Evolutionary conservation across 257 asterid genomes (phyloP), one percentile per base, ranked within the genome.

Genomic region (Perilla frutescens): DNA sequence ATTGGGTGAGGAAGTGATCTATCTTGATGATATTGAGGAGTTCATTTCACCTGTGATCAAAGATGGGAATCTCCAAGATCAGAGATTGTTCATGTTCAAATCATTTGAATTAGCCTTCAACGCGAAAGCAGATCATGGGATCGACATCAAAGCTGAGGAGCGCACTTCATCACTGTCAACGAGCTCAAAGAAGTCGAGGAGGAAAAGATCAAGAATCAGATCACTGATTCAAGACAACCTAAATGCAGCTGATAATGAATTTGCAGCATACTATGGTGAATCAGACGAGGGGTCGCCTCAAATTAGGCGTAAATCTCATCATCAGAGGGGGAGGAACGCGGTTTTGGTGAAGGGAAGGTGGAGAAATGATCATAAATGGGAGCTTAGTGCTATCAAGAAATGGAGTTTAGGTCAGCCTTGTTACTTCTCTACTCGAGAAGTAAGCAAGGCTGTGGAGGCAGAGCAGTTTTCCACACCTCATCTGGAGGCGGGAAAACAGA

Each of bases 21-120:
- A 83, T 60, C 77, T 88, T 5, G 96, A 87, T 66, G 96, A 88
- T 81, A 85, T 92, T 49, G 87, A 86, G 68, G 98, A 90, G 82
- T 80, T 89, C 7, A 82, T 78, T 8, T 66, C 89, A 34, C 83
- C 87, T 2, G 50, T 61, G 36, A 77, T 77, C 64, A 83, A 75
- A 53, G 83, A 79, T 9, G 77, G 78, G 53, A 66, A 34, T 49
- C 39, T 71, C 62, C 86, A 79, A 63, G 96, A 91, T 66, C 93
- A 90, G 75, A 85, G 98, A 56, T 45, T 87, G 14, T 92, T 92
- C 81, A 36, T 76, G 81, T 92, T 92, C 81, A 87, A 77, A 77
- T 71, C 89, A 44, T 69, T 80, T 3, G 66, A 15, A 4, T 20
- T 20, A 20, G 26, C 26, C 26, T 20, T 20, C 0, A 20, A 20